phyloP scores from a whole-genome alignment of 495 filamentous ascomycete genomes.

The Podospora pseudopauciseta region DNA sequence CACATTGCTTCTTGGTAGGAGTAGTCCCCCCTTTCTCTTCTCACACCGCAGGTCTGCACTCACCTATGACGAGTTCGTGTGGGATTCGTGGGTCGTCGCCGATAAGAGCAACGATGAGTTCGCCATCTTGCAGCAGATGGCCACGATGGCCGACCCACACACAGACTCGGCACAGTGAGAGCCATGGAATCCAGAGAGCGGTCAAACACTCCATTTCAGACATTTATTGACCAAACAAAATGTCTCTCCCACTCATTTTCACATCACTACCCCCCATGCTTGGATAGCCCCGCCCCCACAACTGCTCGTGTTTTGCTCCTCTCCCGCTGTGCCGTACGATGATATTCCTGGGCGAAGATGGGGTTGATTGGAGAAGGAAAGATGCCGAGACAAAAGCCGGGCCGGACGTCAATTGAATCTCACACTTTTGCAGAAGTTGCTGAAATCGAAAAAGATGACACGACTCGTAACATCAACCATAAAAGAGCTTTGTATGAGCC shows the following conservation, averaged over 20 bases:
- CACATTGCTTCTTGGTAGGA: not conserved
- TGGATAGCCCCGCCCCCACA: not conserved
- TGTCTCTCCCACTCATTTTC: not conserved
- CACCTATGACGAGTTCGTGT: not conserved
- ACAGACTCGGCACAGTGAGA: not conserved
- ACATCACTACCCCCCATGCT: not conserved
- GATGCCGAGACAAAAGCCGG: not conserved
- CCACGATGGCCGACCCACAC: not conserved
- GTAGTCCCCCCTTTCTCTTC: not conserved
- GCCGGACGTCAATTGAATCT: not conserved
- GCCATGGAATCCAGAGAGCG: not conserved
- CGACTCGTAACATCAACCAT: not conserved
- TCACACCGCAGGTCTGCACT: not conserved
- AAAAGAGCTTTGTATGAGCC: not conserved
- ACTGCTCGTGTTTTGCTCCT: not conserved
- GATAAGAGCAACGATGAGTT: not conserved
- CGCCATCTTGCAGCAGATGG: not conserved
- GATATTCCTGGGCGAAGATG: not conserved
- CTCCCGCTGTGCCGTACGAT: too few species aligned
- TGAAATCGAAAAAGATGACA: not conserved
- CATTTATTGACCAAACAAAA: not conserved
- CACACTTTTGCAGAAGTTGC: not conserved
- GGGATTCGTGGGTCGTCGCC: not conserved
- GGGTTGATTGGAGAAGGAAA: not conserved
- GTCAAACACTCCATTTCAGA: not conserved